A percentile compares a stretch with the other conserved stretches of the same genome.
Conservation (phyloP, 768 basidiomycete genomes). For the Calocybe indica region DNA sequence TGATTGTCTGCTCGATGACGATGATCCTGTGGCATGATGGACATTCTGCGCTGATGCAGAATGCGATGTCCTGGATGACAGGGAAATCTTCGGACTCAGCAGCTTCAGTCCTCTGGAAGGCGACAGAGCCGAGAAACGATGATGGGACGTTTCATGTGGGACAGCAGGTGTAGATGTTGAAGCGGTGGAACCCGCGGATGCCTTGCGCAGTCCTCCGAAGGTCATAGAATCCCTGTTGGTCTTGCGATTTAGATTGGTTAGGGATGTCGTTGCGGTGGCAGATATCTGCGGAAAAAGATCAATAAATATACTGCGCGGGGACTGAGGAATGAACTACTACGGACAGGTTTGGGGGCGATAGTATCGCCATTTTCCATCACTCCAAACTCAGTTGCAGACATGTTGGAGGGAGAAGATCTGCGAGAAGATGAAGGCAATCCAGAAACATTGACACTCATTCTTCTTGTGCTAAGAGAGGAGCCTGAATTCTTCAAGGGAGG, state of each 20-base stretch:
- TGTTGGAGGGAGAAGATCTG: conserved; percentile 57
- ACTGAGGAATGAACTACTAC: too few species aligned
- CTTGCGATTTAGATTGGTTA: conserved; percentile 50
- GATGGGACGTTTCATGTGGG: conserved; percentile 35
- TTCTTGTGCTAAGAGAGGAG: conserved; percentile 45
- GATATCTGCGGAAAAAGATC: too few species aligned
- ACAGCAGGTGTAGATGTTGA: conserved; percentile 53
- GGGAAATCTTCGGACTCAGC: conserved; percentile 70
- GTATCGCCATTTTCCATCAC: conserved; percentile 60
- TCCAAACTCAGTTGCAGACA: conserved; percentile 70
- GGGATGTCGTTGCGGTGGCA: conserved; percentile 37
- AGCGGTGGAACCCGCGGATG: conserved; percentile 76
- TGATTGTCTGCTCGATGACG: conserved; percentile 69
- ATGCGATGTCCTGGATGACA: conserved; percentile 48
- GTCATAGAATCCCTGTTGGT: conserved; percentile 75
- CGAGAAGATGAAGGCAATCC: conserved; percentile 45
- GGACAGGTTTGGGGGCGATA: neutral
- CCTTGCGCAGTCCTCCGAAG: conserved; percentile 72
- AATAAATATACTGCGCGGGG: too few species aligned
- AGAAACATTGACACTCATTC: conserved; percentile 58
- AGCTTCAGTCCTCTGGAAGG: conserved; percentile 82
- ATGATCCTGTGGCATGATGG: conserved; percentile 49
- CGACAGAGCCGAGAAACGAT: conserved; percentile 78
- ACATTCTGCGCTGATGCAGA: conserved; percentile 36
- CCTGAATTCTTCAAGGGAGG: conserved; percentile 59